Conservation (phyloP, 2,329 filamentous ascomycete species). For the Alternaria triticina region DNA sequence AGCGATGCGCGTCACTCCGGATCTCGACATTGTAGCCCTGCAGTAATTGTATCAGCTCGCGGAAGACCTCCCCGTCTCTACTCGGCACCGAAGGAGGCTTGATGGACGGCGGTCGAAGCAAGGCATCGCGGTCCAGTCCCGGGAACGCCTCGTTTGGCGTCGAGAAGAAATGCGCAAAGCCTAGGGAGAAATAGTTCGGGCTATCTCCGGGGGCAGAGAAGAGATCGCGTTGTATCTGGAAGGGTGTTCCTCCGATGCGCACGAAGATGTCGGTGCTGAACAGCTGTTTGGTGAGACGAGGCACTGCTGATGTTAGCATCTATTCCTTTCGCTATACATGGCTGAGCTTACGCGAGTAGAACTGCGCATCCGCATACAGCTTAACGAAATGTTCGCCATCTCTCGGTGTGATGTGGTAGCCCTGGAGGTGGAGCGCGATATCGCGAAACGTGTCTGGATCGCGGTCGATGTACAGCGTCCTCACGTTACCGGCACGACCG, state of each 20-base stretch:
- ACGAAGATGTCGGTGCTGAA: conserved; percentile 93
- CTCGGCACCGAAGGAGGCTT: conserved; percentile 80
- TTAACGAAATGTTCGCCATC: conserved; percentile 89
- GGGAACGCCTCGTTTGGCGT: conserved; percentile 82
- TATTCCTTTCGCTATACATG: not conserved
- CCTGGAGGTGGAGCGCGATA: conserved; percentile 87
- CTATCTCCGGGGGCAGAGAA: conserved; percentile 85
- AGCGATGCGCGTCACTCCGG: conserved; percentile 75
- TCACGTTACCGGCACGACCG: conserved; percentile 65
- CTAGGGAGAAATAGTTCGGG: conserved; percentile 95
- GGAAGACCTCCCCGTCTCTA: conserved; percentile 82
- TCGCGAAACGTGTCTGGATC: conserved; percentile 89
- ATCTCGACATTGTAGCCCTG: conserved; percentile 84
- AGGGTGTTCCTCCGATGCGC: conserved; percentile 83
- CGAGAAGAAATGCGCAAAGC: conserved; percentile 87
- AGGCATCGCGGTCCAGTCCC: conserved; percentile 76
- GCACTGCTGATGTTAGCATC: conserved; percentile 62
- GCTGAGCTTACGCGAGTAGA: conserved; percentile 74
- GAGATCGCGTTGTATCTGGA: conserved; percentile 87
- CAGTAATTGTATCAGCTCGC: conserved; percentile 79
- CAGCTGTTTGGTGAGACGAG: conserved; percentile 86
- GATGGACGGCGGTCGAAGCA: conserved; percentile 87
- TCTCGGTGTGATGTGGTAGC: conserved; percentile 83
- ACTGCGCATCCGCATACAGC: conserved; percentile 92
- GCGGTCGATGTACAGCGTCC: conserved; percentile 92